Base-by-base conservation (phyloP, 345 rosid genomes). In the Gynandropsis gynandra region DNA sequence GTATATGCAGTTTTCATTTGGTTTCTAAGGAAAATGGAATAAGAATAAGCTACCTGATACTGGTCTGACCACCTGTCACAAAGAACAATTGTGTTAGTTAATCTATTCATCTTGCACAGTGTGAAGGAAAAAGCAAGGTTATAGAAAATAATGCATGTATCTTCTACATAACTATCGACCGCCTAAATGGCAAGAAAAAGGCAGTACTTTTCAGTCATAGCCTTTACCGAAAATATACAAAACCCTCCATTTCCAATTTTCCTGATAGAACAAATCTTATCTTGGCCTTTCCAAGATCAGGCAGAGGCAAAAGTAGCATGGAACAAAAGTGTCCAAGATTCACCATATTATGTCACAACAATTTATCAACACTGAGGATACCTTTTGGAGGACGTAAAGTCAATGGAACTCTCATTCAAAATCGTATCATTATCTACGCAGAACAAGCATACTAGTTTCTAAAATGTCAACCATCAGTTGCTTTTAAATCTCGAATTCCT, bases 1-100 rank as follows among this genome's bases (percentile, higher is more conserved):
- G 29, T 33, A 19, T 16, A 54, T 41, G 11, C 52, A 50, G 24
- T 17, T 2, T 5, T 24, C 29, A n/a, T n/a, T n/a, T 5, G 29
- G 29, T 24, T 24, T 17, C 9, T 16, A 1, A 12, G 35, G 40
- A 12, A 42, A 39, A 18, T 4, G n/a, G 14, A 39, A 20, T 29
- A 45, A 50, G 51, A 62, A 24, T 24, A 24, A 24, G 4, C 29
- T 71, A 79, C 85, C 79, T 76, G 73, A 76, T 76, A 61, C 82
- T 74, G 20, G 81, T 76, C 55, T 80, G 85, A 44, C 85, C 85
- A 69, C 85, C 85, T 74, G 77, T 31, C 33, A 56, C 29, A 66
- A n/a, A 4, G 11, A 65, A 56, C 55, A 16, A 1, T 33, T 16
- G 33, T 14, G 62, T 67, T 17, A 59, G 43, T 19, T 4, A 39